Evolutionary conservation across 805 yeast species (phyloP).

Genomic region (Isabelozyma heimii): DNA sequence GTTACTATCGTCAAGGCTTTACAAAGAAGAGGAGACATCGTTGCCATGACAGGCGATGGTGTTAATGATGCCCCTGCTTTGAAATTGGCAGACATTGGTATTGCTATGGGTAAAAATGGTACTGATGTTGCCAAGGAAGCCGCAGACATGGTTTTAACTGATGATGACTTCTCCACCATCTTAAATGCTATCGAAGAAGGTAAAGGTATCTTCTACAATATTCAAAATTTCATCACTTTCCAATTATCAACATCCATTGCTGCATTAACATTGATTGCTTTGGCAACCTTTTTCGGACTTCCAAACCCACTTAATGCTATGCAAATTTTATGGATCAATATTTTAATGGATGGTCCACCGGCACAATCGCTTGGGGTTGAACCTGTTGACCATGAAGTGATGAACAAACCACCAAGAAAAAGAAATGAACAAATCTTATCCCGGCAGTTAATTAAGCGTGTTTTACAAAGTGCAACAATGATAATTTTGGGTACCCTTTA

Average conservation of each 20-base stretch:
- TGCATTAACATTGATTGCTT: slow-evolving; percentile 84
- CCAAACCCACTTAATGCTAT: slow-evolving; percentile 96
- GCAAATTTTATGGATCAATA: slow-evolving; percentile 98
- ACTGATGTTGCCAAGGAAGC: slow-evolving; percentile 99
- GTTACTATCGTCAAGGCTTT: slow-evolving; percentile 85
- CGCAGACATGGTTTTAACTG: slow-evolving; percentile 95
- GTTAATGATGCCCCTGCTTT: slow-evolving; percentile 98
- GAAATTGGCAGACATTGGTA: slow-evolving; percentile 93
- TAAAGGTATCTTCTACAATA: slow-evolving; percentile 92
- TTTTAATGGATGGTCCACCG: slow-evolving; percentile 98
- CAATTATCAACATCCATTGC: slow-evolving; percentile 96
- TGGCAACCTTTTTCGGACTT: slow-evolving; percentile 80
- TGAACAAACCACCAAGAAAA: slow-evolving; percentile 94
- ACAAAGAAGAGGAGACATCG: slow-evolving; percentile 88
- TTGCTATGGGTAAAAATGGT: slow-evolving; percentile 90
- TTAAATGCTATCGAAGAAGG: slow-evolving; percentile 95
- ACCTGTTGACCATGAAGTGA: slow-evolving; percentile 93
- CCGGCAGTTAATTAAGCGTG: slow-evolving; percentile 60
- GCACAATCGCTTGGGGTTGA: slow-evolving; percentile 97
- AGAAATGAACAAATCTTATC: slow-evolving; percentile 86
- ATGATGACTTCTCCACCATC: slow-evolving; percentile 94
- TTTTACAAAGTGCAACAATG: slow-evolving; percentile 71
- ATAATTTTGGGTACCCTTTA: slow-evolving; percentile 84
- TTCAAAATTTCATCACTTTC: slow-evolving; percentile 91
- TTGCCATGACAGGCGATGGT: slow-evolving; percentile 99